These are phyloP conservation scores for Austroboletus novae-zelandiae DNA, from an alignment of 1,284 basidiomycete species.

Conservation along the genomic window DNA sequence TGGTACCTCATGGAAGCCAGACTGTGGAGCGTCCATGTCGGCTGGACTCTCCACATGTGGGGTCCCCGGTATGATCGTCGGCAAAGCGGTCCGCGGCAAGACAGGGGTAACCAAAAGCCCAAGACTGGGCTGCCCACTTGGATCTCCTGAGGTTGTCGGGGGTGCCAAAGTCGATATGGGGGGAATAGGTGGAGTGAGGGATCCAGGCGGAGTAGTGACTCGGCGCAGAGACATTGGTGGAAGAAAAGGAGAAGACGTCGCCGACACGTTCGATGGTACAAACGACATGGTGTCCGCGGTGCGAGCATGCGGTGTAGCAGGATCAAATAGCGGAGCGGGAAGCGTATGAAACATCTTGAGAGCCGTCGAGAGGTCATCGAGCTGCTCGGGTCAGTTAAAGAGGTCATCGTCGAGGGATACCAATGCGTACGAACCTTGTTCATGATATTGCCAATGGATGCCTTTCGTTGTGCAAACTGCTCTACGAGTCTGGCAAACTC, in stretches of 20 bases:
- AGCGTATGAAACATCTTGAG: conserved; percentile 47
- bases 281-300: conserved; percentile 27
- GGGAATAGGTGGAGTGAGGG: conserved; percentile 14
- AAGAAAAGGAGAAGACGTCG: not conserved
- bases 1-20: conserved; percentile 5
- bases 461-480: conserved; percentile 65
- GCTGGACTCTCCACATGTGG: conserved; percentile 29
- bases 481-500: conserved; percentile 65
- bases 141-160: not conserved
- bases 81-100: conserved; percentile 11
- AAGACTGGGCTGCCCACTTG: not conserved
- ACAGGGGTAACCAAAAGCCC: conserved; percentile 14
- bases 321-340: conserved; percentile 41
- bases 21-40: conserved; percentile 21
- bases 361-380: conserved; percentile 44
- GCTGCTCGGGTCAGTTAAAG: conserved; percentile 24
- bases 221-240: too few relatives aligned
- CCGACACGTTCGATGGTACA: conserved; percentile 16
- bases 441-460: conserved; percentile 69
- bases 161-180: conserved; percentile 17
- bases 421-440: conserved; percentile 46
- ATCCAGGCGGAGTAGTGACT: not conserved
- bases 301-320: conserved; percentile 26
- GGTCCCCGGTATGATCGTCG: conserved; percentile 20
- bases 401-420: too few relatives aligned